Evolutionary conservation across 2,329 filamentous ascomycete species (phyloP).

Genomic region (Pseudogymnoascus sp.): DNA sequence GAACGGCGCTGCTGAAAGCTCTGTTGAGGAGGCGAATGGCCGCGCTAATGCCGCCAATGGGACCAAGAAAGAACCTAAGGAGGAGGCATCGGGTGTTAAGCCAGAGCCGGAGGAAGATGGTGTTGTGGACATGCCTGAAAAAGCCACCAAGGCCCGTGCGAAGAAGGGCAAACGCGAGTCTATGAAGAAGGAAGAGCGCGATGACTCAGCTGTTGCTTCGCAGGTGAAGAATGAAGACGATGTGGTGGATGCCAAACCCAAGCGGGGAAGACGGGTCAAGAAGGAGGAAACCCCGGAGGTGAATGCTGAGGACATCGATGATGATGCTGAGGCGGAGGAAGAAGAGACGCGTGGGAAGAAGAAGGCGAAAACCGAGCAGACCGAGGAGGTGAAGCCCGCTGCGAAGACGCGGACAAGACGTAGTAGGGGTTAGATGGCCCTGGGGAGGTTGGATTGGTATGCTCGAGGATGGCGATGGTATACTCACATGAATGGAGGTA

Average conservation of each 20-base stretch:
- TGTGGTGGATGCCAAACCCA: constrained; percentile 26
- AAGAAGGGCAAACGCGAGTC: constrained; percentile 34
- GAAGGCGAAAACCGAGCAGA: constrained; percentile 10
- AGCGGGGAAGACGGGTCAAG: constrained; percentile 29
- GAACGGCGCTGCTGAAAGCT: not conserved
- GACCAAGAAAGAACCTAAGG: not conserved
- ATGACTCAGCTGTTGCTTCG: constrained; percentile 20
- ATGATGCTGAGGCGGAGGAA: constrained; percentile 20
- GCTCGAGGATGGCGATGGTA: not conserved
- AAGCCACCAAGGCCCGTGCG: constrained; percentile 23
- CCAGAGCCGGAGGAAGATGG: constrained; percentile 22
- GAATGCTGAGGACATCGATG: constrained; percentile 19
- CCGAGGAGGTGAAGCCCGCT: constrained; percentile 18
- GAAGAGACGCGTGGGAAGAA: not conserved
- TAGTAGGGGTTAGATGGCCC: not conserved
- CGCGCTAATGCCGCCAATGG: not conserved
- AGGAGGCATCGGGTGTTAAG: constrained; percentile 4
- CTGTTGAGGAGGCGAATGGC: constrained; percentile 20
- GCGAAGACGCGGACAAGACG: not conserved
- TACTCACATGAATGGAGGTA: not conserved
- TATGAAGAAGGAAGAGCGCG: constrained; percentile 16
- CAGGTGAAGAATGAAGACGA: constrained; percentile 26
- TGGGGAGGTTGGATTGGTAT: not conserved
- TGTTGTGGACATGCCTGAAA: constrained; percentile 24
- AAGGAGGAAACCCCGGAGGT: constrained; percentile 25